Evolutionary conservation across 495 filamentous ascomycete genomes (phyloP).

Genomic region (Penicillium maclennaniae): DNA sequence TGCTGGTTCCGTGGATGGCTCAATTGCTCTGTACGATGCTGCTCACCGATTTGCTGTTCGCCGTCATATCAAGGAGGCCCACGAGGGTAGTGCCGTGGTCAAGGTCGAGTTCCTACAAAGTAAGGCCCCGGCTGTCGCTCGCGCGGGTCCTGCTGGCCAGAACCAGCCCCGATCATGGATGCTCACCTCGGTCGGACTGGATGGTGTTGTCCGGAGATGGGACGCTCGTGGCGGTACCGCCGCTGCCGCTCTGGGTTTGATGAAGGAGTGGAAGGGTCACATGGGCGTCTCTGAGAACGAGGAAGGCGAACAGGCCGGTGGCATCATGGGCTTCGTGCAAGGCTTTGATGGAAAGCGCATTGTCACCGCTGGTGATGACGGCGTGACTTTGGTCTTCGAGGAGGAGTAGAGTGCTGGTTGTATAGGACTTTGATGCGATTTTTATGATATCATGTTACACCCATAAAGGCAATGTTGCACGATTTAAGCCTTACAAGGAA

Average conservation of each 20-base stretch:
- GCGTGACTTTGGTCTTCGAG: conserved; percentile 67
- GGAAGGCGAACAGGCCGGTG: conserved; percentile 57
- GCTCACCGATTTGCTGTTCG: conserved; percentile 78
- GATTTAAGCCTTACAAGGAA: neutral
- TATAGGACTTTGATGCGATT: conserved; percentile 8
- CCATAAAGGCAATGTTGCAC: conserved; percentile 2
- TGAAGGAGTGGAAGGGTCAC: conserved; percentile 81
- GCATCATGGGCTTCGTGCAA: conserved; percentile 87
- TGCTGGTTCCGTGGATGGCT: conserved; percentile 85
- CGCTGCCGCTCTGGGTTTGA: conserved; percentile 55
- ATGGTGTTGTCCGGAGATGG: conserved; percentile 84
- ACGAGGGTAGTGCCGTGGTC: conserved; percentile 80
- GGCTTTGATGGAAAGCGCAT: conserved; percentile 61
- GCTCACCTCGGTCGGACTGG: conserved; percentile 77
- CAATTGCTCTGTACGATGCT: conserved; percentile 82
- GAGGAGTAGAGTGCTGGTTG: conserved; percentile 19
- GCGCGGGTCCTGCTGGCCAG: conserved; percentile 25
- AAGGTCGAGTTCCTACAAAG: conserved; percentile 81
- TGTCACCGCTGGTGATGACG: conserved; percentile 88
- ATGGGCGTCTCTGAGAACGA: conserved; percentile 69
- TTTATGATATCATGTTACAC: conserved; percentile 25
- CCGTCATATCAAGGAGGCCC: conserved; percentile 69
- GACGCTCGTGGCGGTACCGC: conserved; percentile 77
- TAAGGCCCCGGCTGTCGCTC: conserved; percentile 18
- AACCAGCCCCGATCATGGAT: conserved; percentile 51